phyloP scores from a whole-genome alignment of 306 rosid species.

The Rosa rugosa region DNA sequence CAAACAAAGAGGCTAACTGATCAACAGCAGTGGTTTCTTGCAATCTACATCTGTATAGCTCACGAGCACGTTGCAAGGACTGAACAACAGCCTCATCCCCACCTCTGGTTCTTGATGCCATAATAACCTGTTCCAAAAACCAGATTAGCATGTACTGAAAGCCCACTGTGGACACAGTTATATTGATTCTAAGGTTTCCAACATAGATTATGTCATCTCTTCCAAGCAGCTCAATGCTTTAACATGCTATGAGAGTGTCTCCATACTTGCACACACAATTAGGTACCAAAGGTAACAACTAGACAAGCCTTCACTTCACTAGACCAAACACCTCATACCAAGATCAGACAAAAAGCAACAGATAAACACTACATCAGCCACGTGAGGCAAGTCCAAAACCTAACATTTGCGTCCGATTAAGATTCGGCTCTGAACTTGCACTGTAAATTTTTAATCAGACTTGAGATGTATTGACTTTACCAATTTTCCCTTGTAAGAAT shows the following conservation, averaged over 20 bases:
- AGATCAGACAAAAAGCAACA: background rate
- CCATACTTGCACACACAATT: background rate
- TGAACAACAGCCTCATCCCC: constrained; percentile 86
- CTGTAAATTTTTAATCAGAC: background rate
- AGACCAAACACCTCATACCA: background rate
- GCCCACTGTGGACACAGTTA: background rate
- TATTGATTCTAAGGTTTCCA: background rate
- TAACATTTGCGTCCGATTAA: background rate
- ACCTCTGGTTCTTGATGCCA: constrained; percentile 72
- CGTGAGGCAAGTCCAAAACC: background rate
- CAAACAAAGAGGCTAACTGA: constrained; percentile 89
- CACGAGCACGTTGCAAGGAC: constrained; percentile 82
- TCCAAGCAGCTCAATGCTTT: background rate
- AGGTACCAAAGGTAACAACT: background rate
- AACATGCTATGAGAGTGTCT: background rate
- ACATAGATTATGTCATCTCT: background rate
- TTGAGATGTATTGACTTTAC: background rate
- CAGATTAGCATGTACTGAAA: constrained; percentile 1
- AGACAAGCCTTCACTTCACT: background rate
- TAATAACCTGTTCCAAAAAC: constrained; percentile 58
- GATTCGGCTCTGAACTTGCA: background rate
- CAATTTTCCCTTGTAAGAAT: background rate
- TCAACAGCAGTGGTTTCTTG: constrained; percentile 68
- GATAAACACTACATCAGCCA: background rate
- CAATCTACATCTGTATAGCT: constrained; percentile 62